These are phyloP conservation scores for Zhuliangozyma blackwelliae DNA, from an alignment of 1,139 yeast species.

Conservation along the genomic window DNA sequence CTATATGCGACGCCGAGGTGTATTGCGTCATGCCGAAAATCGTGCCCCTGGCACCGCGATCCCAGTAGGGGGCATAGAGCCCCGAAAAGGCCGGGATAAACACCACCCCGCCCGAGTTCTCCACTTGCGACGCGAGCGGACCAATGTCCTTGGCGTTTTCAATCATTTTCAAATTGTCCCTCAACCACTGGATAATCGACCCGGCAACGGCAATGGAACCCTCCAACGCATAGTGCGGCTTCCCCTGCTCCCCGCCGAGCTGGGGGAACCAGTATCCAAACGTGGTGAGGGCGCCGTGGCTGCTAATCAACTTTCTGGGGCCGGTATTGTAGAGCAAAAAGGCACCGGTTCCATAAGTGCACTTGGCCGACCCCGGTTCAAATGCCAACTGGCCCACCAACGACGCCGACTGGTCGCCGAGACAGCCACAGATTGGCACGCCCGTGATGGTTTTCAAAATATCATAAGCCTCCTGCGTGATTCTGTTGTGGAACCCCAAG, in stretches of 20 bases:
- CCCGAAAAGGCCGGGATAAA: constrained; percentile 96
- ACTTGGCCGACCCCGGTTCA: constrained; percentile 80
- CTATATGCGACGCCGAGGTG: constrained; percentile 82
- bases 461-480: constrained; percentile 50
- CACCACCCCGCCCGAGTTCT: constrained; percentile 85
- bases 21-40: constrained; percentile 90
- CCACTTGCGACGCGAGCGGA: constrained; percentile 79
- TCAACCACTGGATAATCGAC: constrained; percentile 88
- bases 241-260: constrained; percentile 44
- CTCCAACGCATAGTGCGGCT: constrained; percentile 86
- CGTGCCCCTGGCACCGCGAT: constrained; percentile 87
- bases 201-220: constrained; percentile 98
- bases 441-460: constrained; percentile 48
- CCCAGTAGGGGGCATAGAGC: constrained; percentile 95
- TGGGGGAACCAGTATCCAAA: constrained; percentile 86
- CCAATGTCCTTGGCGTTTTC: constrained; percentile 85
- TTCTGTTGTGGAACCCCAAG: constrained; percentile 48
- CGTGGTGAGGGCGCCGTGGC: constrained; percentile 84
- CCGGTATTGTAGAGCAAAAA: constrained; percentile 90
- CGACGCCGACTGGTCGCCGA: constrained; percentile 95
- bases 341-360: constrained; percentile 98
- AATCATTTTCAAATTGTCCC: constrained; percentile 83
- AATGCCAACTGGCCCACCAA: constrained; percentile 90
- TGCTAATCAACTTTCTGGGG: constrained; percentile 54
- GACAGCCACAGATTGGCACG: constrained; percentile 81